Evolutionary conservation across 139 green algal genomes (phyloP).

Genomic region (Spirogloea muscicola): DNA sequence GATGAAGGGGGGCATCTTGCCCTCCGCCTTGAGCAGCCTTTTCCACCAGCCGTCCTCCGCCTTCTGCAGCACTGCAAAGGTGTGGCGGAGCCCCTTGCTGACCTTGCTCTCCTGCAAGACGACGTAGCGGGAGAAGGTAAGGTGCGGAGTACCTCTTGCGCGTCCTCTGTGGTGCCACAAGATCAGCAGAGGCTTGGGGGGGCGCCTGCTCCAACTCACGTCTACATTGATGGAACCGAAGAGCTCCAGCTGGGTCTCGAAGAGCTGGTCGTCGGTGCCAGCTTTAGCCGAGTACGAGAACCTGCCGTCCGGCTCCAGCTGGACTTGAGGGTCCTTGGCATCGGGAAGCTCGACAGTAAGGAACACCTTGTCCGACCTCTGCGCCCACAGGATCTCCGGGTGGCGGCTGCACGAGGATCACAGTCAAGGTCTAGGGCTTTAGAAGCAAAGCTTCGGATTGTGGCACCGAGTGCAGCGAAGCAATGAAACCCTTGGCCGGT

Average conservation of each 20-base stretch:
- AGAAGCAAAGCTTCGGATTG: no score
- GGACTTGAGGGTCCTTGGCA: slow-evolving; percentile 39
- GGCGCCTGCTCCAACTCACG: slow-evolving; percentile 28
- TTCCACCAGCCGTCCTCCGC: slow-evolving; percentile 29
- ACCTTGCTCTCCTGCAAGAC: slow-evolving; percentile 47
- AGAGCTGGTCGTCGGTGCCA: slow-evolving; percentile 23
- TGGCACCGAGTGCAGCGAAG: no score
- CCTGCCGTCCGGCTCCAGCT: slow-evolving; percentile 34
- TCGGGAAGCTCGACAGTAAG: slow-evolving; percentile 47
- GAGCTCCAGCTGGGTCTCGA: slow-evolving; percentile 40
- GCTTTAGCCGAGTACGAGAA: slow-evolving; percentile 34
- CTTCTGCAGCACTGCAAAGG: slow-evolving; percentile 41
- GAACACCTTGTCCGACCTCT: slow-evolving; percentile 43
- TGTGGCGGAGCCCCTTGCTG: slow-evolving; percentile 18
- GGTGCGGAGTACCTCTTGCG: neutral
- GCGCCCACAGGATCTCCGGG: slow-evolving; percentile 48
- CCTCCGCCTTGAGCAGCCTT: slow-evolving; percentile 39
- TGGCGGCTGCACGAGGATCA: slow-evolving; percentile 36
- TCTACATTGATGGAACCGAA: slow-evolving; percentile 47
- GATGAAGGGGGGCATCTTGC: slow-evolving; percentile 42
- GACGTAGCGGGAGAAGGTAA: neutral
- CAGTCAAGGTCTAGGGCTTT: no score
- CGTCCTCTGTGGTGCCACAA: neutral
- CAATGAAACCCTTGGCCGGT: no score
- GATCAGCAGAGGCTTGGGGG: no score